Conservation (phyloP, 176 grass and related monocot species). For the Carex pumila region DNA sequence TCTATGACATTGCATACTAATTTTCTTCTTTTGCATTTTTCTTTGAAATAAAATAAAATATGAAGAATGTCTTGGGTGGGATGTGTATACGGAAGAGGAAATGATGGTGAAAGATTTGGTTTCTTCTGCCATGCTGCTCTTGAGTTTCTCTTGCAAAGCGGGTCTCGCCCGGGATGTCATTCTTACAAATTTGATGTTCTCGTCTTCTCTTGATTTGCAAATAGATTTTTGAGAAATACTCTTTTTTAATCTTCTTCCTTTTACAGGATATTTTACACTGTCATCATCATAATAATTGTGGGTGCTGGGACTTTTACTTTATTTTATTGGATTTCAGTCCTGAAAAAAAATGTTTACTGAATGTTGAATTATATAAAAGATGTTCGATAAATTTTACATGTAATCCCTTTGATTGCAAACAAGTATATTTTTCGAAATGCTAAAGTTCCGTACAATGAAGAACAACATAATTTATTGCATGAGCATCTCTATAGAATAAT, state of each 20-base stretch:
- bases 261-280: constrained; percentile 94
- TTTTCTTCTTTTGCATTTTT: neutral
- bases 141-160: constrained; percentile 76
- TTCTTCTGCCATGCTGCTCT: constrained; percentile 95
- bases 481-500: too few relatives aligned
- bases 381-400: too few relatives aligned
- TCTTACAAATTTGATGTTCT: neutral
- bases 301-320: too few relatives aligned
- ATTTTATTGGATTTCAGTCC: too few relatives aligned
- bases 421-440: too few relatives aligned
- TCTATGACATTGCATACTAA: neutral
- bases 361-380: too few relatives aligned
- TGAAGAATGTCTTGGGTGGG: constrained; percentile 92
- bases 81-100: constrained; percentile 74
- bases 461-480: too few relatives aligned
- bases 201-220: neutral
- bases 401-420: too few relatives aligned
- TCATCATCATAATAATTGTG: constrained; percentile 33
- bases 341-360: too few relatives aligned
- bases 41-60: constrained; percentile 15
- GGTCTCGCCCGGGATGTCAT: constrained; percentile 61
- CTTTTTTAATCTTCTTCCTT: constrained; percentile 6
- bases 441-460: too few relatives aligned
- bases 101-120: constrained; percentile 74
- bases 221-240: neutral